Evolutionary conservation across 164 flowering plant species (phyloP), one percentile per base, ranked within the genome.

Genomic region (Piper longum): DNA sequence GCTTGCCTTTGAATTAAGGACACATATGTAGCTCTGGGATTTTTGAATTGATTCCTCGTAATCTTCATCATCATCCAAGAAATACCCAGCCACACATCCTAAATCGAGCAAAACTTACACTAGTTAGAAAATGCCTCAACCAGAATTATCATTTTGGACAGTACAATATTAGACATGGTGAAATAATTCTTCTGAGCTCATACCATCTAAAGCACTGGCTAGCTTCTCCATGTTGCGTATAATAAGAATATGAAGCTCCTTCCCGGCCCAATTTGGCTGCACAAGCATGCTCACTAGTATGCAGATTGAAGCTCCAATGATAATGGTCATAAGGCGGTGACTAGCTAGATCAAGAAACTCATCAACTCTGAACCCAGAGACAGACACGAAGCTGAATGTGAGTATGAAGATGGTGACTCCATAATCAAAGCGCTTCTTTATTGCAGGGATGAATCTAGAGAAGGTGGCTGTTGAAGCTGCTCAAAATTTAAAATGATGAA

Each of bases 201-300:
- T 71, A 87, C 95, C 89, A 61, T 87, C 85, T 48, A 85, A 70
- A 41, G 93, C 85, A 58, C 70, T 67, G 42, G 89, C 85, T 41
- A 90, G 84, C 61, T 84, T 90, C 60, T 81, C 92, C 75, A 87
- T 70, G 76, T 87, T 85, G 7, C 71, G 69, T 51, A 55, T 70
- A 63, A 77, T 67, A 19, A 83, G 82, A 67, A 41, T 19, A 62
- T 84, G 82, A 19, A 90, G 86, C 66, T 90, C 86, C 40, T 65
- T 69, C 9, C 95, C 95, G 8, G 97, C 92, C 92, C 97, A 90
- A 18, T 82, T 75, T 12, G 92, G 97, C 69, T 71, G 82, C 60
- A 85, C 5, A 5, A 85, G 62, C 70, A 81, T 82, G 78, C 70
- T 80, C 5, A 78, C 65, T 43, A 85, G 36, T 52, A 90, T 69